Conservation (phyloP, 495 filamentous ascomycete genomes). For the Bombardia bombarda region DNA sequence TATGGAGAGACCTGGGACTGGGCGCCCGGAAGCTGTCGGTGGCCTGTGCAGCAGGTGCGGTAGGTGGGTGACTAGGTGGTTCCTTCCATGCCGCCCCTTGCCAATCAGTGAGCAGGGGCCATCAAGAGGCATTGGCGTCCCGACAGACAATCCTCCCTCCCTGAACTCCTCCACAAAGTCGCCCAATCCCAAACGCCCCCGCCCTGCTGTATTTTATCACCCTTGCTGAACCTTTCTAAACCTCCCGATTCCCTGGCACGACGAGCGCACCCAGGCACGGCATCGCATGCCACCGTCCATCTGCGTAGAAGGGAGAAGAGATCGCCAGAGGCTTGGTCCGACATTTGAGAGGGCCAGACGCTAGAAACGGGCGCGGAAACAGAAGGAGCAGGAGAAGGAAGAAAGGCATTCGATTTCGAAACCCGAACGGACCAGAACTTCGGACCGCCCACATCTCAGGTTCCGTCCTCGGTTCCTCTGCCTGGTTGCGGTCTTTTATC, state of each 20-base stretch:
- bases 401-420: not conserved
- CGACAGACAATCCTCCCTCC: conserved; percentile 2
- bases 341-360: not conserved
- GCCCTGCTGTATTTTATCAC: conserved; percentile 4
- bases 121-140: conserved; percentile 9
- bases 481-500: not conserved
- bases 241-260: conserved; percentile 6
- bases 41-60: not conserved
- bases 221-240: conserved; percentile 1
- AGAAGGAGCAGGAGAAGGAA: not conserved
- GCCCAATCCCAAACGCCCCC: conserved; percentile 9
- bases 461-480: not conserved
- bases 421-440: not conserved
- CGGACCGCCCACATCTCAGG: not conserved
- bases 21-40: not conserved
- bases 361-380: not conserved
- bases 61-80: not conserved
- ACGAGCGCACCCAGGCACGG: not conserved
- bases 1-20: not conserved
- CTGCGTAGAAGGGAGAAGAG: not conserved
- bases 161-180: conserved; percentile 1
- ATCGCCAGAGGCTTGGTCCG: not conserved
- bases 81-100: conserved; percentile 4
- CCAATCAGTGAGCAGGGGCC: conserved; percentile 4
- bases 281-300: too few relatives aligned